phyloP scores from a whole-genome alignment of 2,329 filamentous ascomycete species.

The Aspergillus ruber region DNA sequence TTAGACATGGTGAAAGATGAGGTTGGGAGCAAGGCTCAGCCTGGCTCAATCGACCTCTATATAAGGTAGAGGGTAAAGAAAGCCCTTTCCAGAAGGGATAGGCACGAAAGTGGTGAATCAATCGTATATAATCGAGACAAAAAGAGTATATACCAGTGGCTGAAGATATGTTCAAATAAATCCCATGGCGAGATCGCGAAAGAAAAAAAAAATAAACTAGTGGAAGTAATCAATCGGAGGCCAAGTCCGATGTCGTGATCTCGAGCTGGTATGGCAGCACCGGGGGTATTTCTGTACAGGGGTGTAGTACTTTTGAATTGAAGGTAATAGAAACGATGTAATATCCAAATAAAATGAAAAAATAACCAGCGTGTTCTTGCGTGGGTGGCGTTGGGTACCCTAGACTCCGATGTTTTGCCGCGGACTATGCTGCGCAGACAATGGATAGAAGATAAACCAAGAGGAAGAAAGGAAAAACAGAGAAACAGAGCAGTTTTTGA shows the following conservation, averaged over 20 bases:
- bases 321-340: neutral
- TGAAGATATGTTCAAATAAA: too few species aligned
- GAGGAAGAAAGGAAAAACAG: constrained; percentile 2
- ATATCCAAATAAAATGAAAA: constrained; percentile 2
- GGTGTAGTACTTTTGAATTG: neutral
- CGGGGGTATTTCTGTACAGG: too few species aligned
- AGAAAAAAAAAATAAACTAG: constrained; percentile 5
- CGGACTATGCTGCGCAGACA: too few species aligned
- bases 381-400: too few species aligned
- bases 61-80: neutral
- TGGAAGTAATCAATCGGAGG: constrained; percentile 6
- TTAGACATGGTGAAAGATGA: constrained; percentile 23
- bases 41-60: neutral
- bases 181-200: constrained; percentile 2
- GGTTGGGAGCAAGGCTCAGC: neutral
- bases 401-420: too few species aligned
- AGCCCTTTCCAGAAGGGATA: neutral
- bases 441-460: constrained; percentile 1
- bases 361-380: too few species aligned
- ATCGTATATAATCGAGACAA: too few species aligned
- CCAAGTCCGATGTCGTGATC: constrained; percentile 26
- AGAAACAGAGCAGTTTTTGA: neutral
- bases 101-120: neutral
- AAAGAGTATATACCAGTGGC: too few species aligned
- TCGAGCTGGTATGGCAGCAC: constrained; percentile 11